Evolutionary conservation across 495 filamentous ascomycete species (phyloP), one percentile per base, ranked within the genome.

Genomic region (Neurospora sp.): DNA sequence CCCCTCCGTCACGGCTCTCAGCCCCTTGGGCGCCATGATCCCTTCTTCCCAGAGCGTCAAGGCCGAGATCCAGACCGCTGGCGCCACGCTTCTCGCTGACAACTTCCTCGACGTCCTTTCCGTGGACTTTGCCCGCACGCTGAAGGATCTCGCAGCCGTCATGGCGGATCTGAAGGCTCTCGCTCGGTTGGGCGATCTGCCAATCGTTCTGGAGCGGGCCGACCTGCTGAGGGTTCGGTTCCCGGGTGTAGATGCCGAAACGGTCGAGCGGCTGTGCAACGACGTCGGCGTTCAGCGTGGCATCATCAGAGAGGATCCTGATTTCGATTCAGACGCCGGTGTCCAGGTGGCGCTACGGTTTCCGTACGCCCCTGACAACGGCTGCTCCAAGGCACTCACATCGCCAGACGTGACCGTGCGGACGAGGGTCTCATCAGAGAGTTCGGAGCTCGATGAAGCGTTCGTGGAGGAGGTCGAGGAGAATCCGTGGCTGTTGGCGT

Each of bases 1-100:
- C 78, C 94, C 93, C n/a, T 94, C 92, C 77, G 87, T 97, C 78
- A 97, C 93, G 70, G 90, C 92, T 48, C 87, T 96, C 65, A 91
- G 89, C 77, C 89, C 88, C 31, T 83, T 93, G 9, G 82, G 82
- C 72, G 81, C 79, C 20, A 80, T 78, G 20, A 80, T 85, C 73
- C 80, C 80, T 37, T 81, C 78, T 61, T 76, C 81, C 5, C 73
- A 76, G 42, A 77, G 78, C 73, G 48, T 79, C 75, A 79, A 82
- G 81, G 73, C 75, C 70, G 53, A 65, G 53, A 65, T 65, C 53
- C 70, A 77, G 40, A 74, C 76, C 3, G 75, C 81, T 40, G 79
- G 83, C 16, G 75, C 80, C 69, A 90, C 89, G 8, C 87, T 98
- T 73, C 90, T 93, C 81, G 88, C 90, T 38, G 88, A 92, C 10